phyloP scores from a whole-genome alignment of 345 rosid genomes.

The Clausena lansium region DNA sequence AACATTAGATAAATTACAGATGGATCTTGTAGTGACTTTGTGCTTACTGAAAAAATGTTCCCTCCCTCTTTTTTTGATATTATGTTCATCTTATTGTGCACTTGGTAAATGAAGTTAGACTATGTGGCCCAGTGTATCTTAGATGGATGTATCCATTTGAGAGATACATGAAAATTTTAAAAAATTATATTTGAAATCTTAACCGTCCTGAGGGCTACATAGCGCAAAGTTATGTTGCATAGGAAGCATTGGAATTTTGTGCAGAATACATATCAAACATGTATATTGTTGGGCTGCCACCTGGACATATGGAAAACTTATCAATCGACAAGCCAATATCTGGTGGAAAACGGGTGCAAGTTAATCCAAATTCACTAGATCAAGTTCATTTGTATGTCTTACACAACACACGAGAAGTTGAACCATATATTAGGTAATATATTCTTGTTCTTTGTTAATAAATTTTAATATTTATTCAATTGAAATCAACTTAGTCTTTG shows the following conservation, averaged over 20 bases:
- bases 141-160: neutral
- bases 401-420: neutral
- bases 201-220: no score
- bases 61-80: neutral
- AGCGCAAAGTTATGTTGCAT: no score
- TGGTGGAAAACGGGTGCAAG: no score
- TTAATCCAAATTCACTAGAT: neutral
- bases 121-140: neutral
- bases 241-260: neutral
- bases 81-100: neutral
- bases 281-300: no score
- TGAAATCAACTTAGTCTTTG: no score
- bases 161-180: neutral
- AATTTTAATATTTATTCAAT: no score
- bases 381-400: neutral
- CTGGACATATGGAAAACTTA: no score
- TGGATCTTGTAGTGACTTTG: neutral
- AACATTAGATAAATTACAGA: no score
- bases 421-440: no score
- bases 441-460: no score
- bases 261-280: neutral
- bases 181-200: no score
- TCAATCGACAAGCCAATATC: no score
- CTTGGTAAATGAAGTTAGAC: neutral
- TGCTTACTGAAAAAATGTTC: neutral